Evolutionary conservation across 345 rosid genomes (phyloP).

Genomic region (Corymbia maculata): DNA sequence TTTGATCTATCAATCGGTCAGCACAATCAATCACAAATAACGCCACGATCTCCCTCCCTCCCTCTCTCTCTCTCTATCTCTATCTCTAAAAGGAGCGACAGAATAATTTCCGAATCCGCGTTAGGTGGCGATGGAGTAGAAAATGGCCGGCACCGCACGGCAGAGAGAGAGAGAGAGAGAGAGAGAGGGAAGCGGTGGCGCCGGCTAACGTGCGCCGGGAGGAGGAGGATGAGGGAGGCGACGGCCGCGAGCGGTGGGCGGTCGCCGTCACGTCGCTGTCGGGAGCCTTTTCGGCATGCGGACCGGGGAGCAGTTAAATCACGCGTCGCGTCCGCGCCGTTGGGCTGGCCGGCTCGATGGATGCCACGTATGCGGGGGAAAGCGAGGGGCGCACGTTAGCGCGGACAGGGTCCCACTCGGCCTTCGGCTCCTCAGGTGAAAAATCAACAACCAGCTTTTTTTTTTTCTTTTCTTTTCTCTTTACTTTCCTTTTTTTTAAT

Average conservation of each 20-base stretch:
- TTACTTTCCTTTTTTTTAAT: background rate
- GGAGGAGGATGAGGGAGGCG: background rate
- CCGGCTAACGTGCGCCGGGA: conserved; percentile 12
- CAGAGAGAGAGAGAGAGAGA: background rate
- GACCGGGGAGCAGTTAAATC: background rate
- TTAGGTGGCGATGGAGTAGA: background rate
- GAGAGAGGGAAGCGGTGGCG: background rate
- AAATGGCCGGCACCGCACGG: background rate
- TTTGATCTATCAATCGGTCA: background rate
- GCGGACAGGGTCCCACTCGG: background rate
- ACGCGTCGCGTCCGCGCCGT: conserved; percentile 2
- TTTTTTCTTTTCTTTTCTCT: fast-evolving
- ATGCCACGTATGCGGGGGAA: background rate
- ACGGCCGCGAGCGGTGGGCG: background rate
- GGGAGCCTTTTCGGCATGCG: background rate
- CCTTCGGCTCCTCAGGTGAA: background rate
- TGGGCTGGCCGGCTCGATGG: background rate
- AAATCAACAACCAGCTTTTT: background rate
- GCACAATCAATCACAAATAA: background rate
- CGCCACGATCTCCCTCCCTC: background rate
- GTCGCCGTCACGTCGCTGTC: background rate
- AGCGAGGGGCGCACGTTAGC: background rate
- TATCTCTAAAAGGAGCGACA: background rate
- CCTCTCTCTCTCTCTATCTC: background rate
- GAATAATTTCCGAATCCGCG: background rate